These are phyloP conservation scores for Halenospora varia DNA, from an alignment of 495 filamentous ascomycete genomes.

Conservation along the genomic window DNA sequence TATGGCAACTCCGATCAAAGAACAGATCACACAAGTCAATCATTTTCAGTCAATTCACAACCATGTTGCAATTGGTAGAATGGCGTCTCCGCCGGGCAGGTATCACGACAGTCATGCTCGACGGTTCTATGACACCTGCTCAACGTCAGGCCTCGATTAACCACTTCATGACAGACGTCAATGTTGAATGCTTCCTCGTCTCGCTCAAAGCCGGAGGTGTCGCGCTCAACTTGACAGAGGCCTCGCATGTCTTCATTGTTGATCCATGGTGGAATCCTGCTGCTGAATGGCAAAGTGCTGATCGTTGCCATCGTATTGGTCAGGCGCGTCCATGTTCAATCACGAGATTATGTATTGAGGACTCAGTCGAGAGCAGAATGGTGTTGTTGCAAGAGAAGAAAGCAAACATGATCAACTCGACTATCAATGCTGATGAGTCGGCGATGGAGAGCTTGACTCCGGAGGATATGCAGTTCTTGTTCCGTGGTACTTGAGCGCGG, in stretches of 20 bases:
- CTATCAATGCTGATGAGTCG: conserved; percentile 84
- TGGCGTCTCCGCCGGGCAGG: conserved; percentile 93
- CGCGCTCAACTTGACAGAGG: conserved; percentile 90
- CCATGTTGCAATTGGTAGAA: conserved; percentile 95
- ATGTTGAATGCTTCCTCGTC: conserved; percentile 92
- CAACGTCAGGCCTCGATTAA: conserved; percentile 87
- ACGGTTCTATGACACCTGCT: conserved; percentile 90
- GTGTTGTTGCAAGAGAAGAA: conserved; percentile 97
- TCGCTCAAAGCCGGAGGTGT: conserved; percentile 95
- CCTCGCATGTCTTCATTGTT: conserved; percentile 88
- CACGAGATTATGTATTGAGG: conserved; percentile 89
- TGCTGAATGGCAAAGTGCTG: conserved; percentile 95
- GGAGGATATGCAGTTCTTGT: conserved; percentile 92
- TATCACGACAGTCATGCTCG: conserved; percentile 96
- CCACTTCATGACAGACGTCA: conserved; percentile 89
- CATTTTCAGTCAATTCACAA: conserved; percentile 96
- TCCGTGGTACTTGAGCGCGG: conserved; percentile 63
- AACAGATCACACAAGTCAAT: conserved; percentile 94
- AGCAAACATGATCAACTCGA: conserved; percentile 90
- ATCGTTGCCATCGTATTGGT: conserved; percentile 95
- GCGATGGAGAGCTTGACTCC: conserved; percentile 87
- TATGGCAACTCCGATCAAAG: conserved; percentile 81
- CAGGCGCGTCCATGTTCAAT: conserved; percentile 92
- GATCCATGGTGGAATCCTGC: conserved; percentile 99
- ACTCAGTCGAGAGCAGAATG: conserved; percentile 92